Evolutionary conservation across 23 red algal species (phyloP).

Genomic region (Gracilaria vermiculophylla): DNA sequence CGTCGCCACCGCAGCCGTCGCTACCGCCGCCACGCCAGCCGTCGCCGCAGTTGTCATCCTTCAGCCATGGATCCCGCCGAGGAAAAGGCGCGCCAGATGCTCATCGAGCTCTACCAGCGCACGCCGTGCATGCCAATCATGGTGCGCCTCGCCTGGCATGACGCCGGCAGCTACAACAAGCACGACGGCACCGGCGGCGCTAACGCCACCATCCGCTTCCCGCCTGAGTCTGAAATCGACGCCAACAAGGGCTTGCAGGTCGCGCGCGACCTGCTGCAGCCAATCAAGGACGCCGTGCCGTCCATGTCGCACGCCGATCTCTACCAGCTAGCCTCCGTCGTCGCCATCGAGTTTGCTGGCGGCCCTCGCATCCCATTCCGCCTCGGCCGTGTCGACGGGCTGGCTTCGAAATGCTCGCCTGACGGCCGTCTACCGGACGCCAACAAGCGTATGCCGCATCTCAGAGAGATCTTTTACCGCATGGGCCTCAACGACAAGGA

Average conservation of each 20-base stretch:
- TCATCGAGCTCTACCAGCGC: slow-evolving; percentile 51
- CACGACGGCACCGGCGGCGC: slow-evolving; percentile 74
- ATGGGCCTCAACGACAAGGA: slow-evolving; percentile 98
- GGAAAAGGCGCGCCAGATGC: slow-evolving; percentile 3
- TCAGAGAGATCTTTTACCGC: slow-evolving; percentile 87
- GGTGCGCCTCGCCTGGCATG: slow-evolving; percentile 98
- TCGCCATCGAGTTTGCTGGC: slow-evolving; percentile 78
- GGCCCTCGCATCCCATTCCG: slow-evolving; percentile 88
- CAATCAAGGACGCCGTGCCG: slow-evolving; percentile 88
- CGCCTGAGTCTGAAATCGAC: slow-evolving; percentile 67
- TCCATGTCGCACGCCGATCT: slow-evolving; percentile 89
- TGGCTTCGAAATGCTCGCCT: slow-evolving; percentile 42
- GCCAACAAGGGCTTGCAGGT: slow-evolving; percentile 80
- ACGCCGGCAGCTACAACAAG: slow-evolving; percentile 74
- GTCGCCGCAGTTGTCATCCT: not conserved
- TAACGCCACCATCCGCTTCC: slow-evolving; percentile 84
- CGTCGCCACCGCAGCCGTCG: too few species aligned
- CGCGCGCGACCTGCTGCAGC: slow-evolving; percentile 80
- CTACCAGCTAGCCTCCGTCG: slow-evolving; percentile 74
- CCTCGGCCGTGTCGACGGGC: slow-evolving; percentile 73
- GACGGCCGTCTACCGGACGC: slow-evolving; percentile 85
- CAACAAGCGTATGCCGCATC: slow-evolving; percentile 66
- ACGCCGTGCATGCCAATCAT: slow-evolving; percentile 91
- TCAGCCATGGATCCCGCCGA: slow-evolving; percentile 1
- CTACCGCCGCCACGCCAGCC: not conserved